Percentiles rank a stretch among this genome's conserved stretches.
These are phyloP conservation scores for Aspergillus diversus DNA, from an alignment of 495 filamentous ascomycete species.

Conservation along the genomic window DNA sequence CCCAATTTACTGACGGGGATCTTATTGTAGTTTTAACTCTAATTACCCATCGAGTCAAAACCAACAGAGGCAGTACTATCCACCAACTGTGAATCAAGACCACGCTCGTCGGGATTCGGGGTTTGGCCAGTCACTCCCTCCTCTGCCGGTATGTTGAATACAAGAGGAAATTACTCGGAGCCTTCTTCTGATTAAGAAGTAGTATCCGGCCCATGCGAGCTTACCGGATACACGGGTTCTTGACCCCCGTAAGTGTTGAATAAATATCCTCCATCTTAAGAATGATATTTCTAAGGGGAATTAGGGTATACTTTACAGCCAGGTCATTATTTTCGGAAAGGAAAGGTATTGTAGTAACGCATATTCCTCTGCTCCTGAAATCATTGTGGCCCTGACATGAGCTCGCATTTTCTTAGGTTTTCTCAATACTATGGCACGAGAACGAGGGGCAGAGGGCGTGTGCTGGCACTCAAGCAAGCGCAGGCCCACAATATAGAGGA, in stretches of 20 bases:
- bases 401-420: constrained; percentile 27
- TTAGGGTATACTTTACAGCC: constrained; percentile 8
- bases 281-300: background rate
- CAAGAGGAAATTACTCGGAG: background rate
- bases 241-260: constrained; percentile 13
- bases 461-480: constrained; percentile 18
- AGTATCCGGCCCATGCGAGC: background rate
- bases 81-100: no score
- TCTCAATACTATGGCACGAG: constrained; percentile 39
- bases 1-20: no score
- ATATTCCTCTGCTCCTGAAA: background rate
- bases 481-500: constrained; percentile 16
- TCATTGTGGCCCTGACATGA: background rate
- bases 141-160: background rate
- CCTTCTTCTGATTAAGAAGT: background rate
- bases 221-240: background rate
- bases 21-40: no score
- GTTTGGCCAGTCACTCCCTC: background rate
- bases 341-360: constrained; percentile 11
- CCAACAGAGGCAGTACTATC: no score
- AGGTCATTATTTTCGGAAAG: background rate
- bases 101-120: no score
- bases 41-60: no score
- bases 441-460: constrained; percentile 22
- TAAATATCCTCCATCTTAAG: background rate